phyloP scores from a whole-genome alignment of 2,329 filamentous ascomycete genomes.

The Allantophomopsis lycopodina region DNA sequence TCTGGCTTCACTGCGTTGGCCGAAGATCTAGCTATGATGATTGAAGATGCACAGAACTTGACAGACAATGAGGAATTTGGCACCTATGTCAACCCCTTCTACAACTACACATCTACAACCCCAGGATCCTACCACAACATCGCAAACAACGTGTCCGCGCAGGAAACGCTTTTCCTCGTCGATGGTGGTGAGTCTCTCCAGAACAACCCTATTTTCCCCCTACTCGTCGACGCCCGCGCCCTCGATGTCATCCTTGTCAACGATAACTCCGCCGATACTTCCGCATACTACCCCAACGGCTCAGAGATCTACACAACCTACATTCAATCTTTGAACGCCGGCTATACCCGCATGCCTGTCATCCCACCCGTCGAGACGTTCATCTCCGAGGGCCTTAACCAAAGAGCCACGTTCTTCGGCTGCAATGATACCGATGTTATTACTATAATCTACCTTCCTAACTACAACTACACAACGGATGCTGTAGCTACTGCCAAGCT shows the following conservation, averaged over 20 bases:
- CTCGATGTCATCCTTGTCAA: slow-evolving; percentile 52
- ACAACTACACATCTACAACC: slow-evolving; percentile 25
- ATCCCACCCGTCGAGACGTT: slow-evolving; percentile 43
- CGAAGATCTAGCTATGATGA: slow-evolving; percentile 14
- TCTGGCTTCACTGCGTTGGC: slow-evolving; percentile 4
- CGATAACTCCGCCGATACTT: slow-evolving; percentile 50
- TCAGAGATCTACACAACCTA: slow-evolving; percentile 43
- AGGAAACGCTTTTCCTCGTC: slow-evolving; percentile 27
- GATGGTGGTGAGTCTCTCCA: slow-evolving; percentile 35
- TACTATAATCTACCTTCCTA: slow-evolving; percentile 25
- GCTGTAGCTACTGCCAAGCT: slow-evolving; percentile 17
- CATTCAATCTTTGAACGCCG: slow-evolving; percentile 32
- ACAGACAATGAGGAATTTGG: slow-evolving; percentile 20
- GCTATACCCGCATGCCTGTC: slow-evolving; percentile 41
- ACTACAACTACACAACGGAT: slow-evolving; percentile 19
- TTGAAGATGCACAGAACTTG: slow-evolving; percentile 15
- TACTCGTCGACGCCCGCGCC: slow-evolving; percentile 32
- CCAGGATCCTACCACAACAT: slow-evolving; percentile 18
- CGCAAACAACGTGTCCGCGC: slow-evolving; percentile 20
- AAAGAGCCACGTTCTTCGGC: slow-evolving; percentile 48
- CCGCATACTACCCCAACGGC: slow-evolving; percentile 44
- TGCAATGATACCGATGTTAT: slow-evolving; percentile 26
- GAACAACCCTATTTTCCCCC: slow-evolving; percentile 36
- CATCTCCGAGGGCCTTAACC: slow-evolving; percentile 42
- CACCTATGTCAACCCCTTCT: slow-evolving; percentile 48